A percentile compares a stretch with the other conserved stretches of the same genome.
Evolutionary conservation across 1,284 basidiomycete genomes (phyloP).

Genomic region (Apiotrichum laibachii): DNA sequence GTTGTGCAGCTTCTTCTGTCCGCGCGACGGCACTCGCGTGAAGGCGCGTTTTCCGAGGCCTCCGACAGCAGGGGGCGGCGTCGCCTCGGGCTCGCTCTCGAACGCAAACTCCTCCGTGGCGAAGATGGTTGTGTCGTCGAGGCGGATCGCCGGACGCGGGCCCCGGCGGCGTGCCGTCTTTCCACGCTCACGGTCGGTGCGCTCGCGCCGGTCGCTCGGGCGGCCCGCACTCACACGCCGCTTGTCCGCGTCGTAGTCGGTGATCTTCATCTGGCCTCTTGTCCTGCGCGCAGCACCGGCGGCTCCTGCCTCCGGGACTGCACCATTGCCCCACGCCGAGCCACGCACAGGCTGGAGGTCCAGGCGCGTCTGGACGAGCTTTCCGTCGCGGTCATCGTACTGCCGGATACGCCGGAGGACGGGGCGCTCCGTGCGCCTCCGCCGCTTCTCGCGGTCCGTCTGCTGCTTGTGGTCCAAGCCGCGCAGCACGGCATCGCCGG

Average conservation of each 20-base stretch:
- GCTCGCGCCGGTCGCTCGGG: not conserved
- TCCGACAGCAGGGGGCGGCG: not conserved
- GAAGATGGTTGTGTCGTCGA: constrained; percentile 45
- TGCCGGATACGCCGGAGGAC: constrained; percentile 23
- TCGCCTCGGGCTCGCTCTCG: constrained; percentile 19
- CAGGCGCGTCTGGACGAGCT: constrained; percentile 32
- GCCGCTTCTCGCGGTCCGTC: not conserved
- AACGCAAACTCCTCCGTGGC: constrained; percentile 43
- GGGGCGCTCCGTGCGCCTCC: constrained; percentile 21
- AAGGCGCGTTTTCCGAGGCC: not conserved
- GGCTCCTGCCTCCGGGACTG: not conserved
- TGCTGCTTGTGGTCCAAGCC: not conserved
- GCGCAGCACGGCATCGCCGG: not conserved
- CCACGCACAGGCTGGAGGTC: constrained; percentile 27
- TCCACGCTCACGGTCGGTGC: no score
- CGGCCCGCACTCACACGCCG: no score
- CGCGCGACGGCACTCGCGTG: constrained; percentile 4
- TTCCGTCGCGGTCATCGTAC: not conserved
- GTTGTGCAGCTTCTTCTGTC: no score
- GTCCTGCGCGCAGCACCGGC: not conserved
- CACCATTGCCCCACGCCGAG: not conserved
- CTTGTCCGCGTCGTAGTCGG: not conserved
- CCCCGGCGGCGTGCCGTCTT: not conserved
- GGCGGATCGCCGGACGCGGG: constrained; percentile 37
- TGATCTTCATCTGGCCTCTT: not conserved